These are phyloP conservation scores for Elsinoe perseae DNA, from an alignment of 2,329 filamentous ascomycete species.

Conservation along the genomic window DNA sequence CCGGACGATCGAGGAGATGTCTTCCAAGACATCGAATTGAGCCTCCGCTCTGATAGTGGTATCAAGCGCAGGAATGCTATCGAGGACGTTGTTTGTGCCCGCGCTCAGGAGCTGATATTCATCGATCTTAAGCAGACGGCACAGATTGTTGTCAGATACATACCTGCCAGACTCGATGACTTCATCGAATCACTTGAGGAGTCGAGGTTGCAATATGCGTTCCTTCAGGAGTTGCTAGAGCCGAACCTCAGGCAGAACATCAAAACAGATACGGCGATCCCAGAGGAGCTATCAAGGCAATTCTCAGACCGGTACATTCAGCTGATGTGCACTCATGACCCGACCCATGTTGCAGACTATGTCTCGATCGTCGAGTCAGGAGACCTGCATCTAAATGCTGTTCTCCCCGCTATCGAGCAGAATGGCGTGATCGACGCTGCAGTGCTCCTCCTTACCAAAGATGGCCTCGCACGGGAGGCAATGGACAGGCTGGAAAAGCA, in stretches of 20 bases:
- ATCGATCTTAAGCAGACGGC: slow-evolving; percentile 62
- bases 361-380: slow-evolving; percentile 67
- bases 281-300: slow-evolving; percentile 40
- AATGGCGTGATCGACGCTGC: slow-evolving; percentile 88
- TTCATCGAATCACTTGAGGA: slow-evolving; percentile 56
- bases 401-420: slow-evolving; percentile 81
- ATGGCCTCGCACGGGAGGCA: slow-evolving; percentile 73
- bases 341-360: slow-evolving; percentile 76
- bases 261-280: slow-evolving; percentile 17
- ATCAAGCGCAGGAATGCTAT: slow-evolving; percentile 69
- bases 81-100: slow-evolving; percentile 55
- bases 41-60: slow-evolving; percentile 56
- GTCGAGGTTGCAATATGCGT: slow-evolving; percentile 62
- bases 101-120: slow-evolving; percentile 58
- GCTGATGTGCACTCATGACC: slow-evolving; percentile 81
- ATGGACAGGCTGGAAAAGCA: slow-evolving; percentile 82
- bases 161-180: slow-evolving; percentile 57
- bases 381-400: slow-evolving; percentile 67
- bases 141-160: slow-evolving; percentile 53
- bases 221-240: slow-evolving; percentile 70
- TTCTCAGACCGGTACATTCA: slow-evolving; percentile 80
- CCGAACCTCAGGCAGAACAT: slow-evolving; percentile 31
- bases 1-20: slow-evolving; percentile 63
- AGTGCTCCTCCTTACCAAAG: slow-evolving; percentile 79
- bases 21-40: slow-evolving; percentile 72